A percentile compares a stretch with the other conserved stretches of the same genome.
phyloP scores from a whole-genome alignment of 1,139 yeast genomes.

The Hansenula lynferdii region DNA sequence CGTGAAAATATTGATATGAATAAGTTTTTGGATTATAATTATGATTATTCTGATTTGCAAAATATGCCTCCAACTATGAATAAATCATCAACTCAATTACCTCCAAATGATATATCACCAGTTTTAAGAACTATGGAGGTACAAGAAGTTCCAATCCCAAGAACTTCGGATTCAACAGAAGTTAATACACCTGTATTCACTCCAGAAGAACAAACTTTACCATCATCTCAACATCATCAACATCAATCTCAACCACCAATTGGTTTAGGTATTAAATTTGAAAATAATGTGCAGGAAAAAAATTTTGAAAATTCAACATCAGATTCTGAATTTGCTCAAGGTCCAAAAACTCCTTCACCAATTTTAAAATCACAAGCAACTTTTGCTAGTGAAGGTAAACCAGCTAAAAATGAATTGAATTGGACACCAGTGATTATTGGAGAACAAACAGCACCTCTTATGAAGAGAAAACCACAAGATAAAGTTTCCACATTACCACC shows the following conservation, averaged over 20 bases:
- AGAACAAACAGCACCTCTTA: constrained; percentile 4
- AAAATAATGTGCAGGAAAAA: neutral
- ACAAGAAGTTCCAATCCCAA: neutral
- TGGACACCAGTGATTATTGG: constrained; percentile 17
- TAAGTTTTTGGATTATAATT: constrained; percentile 8
- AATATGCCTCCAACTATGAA: neutral
- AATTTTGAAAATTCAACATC: constrained; percentile 3
- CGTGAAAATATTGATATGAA: constrained; percentile 18
- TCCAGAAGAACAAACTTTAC: constrained; percentile 1
- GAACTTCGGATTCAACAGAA: constrained; percentile 1
- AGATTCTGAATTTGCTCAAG: constrained; percentile 11
- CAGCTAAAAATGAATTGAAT: constrained; percentile 7
- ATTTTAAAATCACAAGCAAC: constrained; percentile 27
- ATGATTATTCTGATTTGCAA: constrained; percentile 10
- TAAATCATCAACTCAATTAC: neutral
- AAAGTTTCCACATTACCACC: constrained; percentile 76
- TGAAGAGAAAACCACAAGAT: constrained; percentile 26
- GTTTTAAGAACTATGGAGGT: constrained; percentile 4
- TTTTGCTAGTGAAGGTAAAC: constrained; percentile 18
- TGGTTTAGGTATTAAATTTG: constrained; percentile 4
- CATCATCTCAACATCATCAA: neutral
- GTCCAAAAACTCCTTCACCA: constrained; percentile 32
- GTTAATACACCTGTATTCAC: constrained; percentile 1
- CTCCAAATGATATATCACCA: constrained; percentile 10
- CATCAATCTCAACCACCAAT: neutral